Base-by-base conservation (phyloP, 176 grass and related monocot species). In the Saccharum officinarum region DNA sequence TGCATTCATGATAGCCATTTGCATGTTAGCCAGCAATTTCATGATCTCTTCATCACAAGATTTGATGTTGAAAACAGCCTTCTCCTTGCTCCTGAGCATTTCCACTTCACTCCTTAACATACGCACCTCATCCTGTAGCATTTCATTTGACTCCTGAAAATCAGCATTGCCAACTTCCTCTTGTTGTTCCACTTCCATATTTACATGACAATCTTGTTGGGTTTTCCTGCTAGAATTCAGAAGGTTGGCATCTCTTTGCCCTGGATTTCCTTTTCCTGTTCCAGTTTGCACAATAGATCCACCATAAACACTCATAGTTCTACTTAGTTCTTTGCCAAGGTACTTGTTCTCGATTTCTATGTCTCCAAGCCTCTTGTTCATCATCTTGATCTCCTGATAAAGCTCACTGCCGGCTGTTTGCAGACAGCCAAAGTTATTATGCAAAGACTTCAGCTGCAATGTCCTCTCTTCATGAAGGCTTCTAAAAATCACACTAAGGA, bases 1-100 rank as follows among this genome's bases (percentile, higher is more conserved):
- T 34, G 88, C 93, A 84, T 89, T 93, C 85, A 89, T 87, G 30
- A 87, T 96, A 42, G 88, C 93, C 70, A 74, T 88, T 65, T 96
- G 90, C 65, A 92, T 94, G 26, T 94, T 88, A 38, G 83, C 23
- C 39, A 94, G 33, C 85, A 94, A 83, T 67, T 85, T 91, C 45
- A 40, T 77, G 62, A 94, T 89, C 82, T 98, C 91, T 67, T 77
- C 82, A 60, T 91, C 86, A 82, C 80, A 91, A 64, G 85, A 88
- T 81, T 80, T 86, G 63, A 90, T 66, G 28, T 85, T 59, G n/a
- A 81, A 66, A 13, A 62, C 66, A 80, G 54, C 20, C 26, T 84
- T 78, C 87, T 86, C 83, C 84, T 84, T 90, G 76, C 77, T 90
- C 60, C 71, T 86, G 46, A 84, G 80, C 59, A 83, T 79, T 77